Percentiles rank a stretch among this genome's conserved stretches.
Evolutionary conservation across 2,329 filamentous ascomycete species (phyloP).

Genomic region (Gliomastix tumulicola): DNA sequence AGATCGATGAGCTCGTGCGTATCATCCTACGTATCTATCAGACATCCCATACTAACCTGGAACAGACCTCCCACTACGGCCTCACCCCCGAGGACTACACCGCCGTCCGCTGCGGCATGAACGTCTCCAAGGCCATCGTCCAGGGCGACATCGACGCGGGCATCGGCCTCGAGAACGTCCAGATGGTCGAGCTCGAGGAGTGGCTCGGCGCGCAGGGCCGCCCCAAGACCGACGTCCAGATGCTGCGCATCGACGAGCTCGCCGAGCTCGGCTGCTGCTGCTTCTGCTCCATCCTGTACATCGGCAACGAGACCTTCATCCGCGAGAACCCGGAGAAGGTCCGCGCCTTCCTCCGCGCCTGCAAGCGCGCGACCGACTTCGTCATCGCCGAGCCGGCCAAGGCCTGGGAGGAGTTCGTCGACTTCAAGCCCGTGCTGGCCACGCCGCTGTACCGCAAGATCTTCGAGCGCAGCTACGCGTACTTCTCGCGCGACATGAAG

Average conservation of each 20-base stretch:
- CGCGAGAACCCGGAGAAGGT: slow-evolving; percentile 60
- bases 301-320: slow-evolving; percentile 68
- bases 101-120: slow-evolving; percentile 74
- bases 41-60: no score
- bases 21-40: no score
- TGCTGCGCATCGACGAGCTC: slow-evolving; percentile 76
- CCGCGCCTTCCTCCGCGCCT: slow-evolving; percentile 60
- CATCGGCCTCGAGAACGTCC: slow-evolving; percentile 72
- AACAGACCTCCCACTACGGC: slow-evolving; percentile 71
- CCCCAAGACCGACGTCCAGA: slow-evolving; percentile 62
- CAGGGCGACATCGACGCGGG: slow-evolving; percentile 67
- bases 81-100: slow-evolving; percentile 69
- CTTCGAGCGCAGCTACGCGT: slow-evolving; percentile 71
- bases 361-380: slow-evolving; percentile 68
- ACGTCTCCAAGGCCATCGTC: slow-evolving; percentile 71
- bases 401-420: slow-evolving; percentile 63
- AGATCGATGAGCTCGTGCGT: slow-evolving; percentile 77
- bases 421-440: slow-evolving; percentile 65
- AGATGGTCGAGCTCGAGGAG: slow-evolving; percentile 76
- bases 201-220: slow-evolving; percentile 61
- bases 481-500: slow-evolving; percentile 68
- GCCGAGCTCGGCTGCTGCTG: slow-evolving; percentile 77
- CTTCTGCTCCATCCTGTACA: slow-evolving; percentile 78
- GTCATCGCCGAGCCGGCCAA: slow-evolving; percentile 56
- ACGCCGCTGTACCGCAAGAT: slow-evolving; percentile 68